phyloP scores from a whole-genome alignment of 2,329 filamentous ascomycete species.

The Penicillium capsulatum region DNA sequence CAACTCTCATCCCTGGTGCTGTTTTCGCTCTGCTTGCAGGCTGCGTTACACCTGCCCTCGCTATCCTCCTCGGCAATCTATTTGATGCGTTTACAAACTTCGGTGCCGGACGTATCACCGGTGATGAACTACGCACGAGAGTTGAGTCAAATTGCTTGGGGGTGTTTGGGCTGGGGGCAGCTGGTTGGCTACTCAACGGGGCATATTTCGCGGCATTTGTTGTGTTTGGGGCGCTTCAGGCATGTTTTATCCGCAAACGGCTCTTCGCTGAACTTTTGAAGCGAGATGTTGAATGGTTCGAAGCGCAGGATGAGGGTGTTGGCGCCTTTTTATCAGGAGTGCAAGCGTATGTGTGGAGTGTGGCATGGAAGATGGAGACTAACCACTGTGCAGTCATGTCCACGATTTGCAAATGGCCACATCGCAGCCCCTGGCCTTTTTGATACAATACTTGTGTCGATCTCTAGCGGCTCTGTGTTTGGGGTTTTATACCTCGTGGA shows the following conservation, averaged over 20 bases:
- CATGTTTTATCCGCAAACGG: conserved; percentile 57
- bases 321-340: conserved; percentile 66
- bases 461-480: conserved; percentile 63
- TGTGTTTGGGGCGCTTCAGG: conserved; percentile 75
- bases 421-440: conserved; percentile 72
- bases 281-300: conserved; percentile 79
- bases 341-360: conserved; percentile 57
- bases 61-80: conserved; percentile 68
- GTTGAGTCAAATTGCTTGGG: conserved; percentile 60
- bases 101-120: conserved; percentile 52
- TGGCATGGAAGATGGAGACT: neutral
- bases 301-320: conserved; percentile 66
- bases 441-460: conserved; percentile 62
- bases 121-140: conserved; percentile 50
- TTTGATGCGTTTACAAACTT: conserved; percentile 68
- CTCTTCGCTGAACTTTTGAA: conserved; percentile 67
- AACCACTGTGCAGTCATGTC: conserved; percentile 59
- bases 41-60: conserved; percentile 59
- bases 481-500: conserved; percentile 78
- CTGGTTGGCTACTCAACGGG: conserved; percentile 64
- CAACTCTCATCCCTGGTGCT: conserved; percentile 53
- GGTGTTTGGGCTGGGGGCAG: conserved; percentile 59
- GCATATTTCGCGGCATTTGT: conserved; percentile 68
- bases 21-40: conserved; percentile 57
- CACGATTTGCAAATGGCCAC: conserved; percentile 75